Evolutionary conservation across 2,329 filamentous ascomycete genomes (phyloP).

Genomic region (Neopestalotiopsis sp.): DNA sequence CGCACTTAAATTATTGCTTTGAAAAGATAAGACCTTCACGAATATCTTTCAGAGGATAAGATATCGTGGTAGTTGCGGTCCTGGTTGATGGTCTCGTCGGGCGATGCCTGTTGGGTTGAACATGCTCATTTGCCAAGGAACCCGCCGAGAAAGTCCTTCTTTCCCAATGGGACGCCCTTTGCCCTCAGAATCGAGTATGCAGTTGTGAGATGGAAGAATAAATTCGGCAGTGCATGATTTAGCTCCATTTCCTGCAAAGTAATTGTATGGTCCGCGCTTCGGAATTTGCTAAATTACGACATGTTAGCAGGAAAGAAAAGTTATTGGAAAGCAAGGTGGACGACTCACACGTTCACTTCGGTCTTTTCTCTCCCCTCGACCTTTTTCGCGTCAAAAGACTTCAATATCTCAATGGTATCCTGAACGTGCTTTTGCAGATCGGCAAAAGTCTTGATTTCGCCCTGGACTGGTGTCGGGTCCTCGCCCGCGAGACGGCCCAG

Average conservation of each 20-base stretch:
- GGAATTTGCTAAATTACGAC: background rate
- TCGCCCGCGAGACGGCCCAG: constrained; percentile 1
- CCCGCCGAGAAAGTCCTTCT: constrained; percentile 51
- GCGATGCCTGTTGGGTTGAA: background rate
- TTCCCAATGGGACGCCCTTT: constrained; percentile 64
- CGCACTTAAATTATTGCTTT: too few relatives aligned
- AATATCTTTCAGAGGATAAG: too few relatives aligned
- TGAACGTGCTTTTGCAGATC: constrained; percentile 40
- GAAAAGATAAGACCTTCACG: too few relatives aligned
- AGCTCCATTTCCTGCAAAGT: background rate
- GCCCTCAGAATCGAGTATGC: constrained; percentile 65
- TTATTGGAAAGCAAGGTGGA: background rate
- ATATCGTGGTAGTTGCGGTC: too few relatives aligned
- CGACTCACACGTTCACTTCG: background rate
- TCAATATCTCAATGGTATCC: constrained; percentile 29
- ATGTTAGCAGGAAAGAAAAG: background rate
- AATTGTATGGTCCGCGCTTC: background rate
- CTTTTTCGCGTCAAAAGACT: background rate
- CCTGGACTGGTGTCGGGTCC: constrained; percentile 17
- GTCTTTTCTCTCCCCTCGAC: background rate
- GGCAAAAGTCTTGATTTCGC: constrained; percentile 36
- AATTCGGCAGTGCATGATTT: constrained; percentile 4
- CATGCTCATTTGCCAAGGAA: constrained; percentile 10
- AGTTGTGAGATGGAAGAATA: constrained; percentile 64
- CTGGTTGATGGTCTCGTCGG: background rate